Conservation (phyloP, 2,329 filamentous ascomycete species). For the Ophiosphaerella korrae region DNA sequence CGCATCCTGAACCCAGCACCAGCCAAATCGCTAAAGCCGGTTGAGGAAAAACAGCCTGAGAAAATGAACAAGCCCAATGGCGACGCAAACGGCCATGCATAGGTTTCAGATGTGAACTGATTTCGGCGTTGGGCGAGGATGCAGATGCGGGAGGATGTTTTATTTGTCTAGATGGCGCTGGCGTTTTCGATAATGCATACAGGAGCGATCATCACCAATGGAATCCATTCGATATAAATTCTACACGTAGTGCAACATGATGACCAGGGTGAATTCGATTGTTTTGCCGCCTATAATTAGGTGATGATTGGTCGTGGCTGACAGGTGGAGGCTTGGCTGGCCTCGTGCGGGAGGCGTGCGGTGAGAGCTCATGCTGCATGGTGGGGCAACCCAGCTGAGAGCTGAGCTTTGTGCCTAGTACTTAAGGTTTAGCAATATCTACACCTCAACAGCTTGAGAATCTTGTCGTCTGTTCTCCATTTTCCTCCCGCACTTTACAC, state of each 20-base stretch:
- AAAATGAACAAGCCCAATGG: slow-evolving; percentile 9
- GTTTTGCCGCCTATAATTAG: slow-evolving; percentile 29
- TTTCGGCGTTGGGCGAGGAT: slow-evolving; percentile 9
- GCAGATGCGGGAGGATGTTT: slow-evolving; percentile 4
- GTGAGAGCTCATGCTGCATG: slow-evolving; percentile 21
- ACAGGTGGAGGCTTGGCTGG: slow-evolving; percentile 13
- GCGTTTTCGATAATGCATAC: slow-evolving; percentile 18
- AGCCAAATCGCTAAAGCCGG: slow-evolving; percentile 46
- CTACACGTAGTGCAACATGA: slow-evolving; percentile 5
- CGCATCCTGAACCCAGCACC: slow-evolving; percentile 73
- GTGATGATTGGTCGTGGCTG: slow-evolving; percentile 31
- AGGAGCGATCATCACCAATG: slow-evolving; percentile 8
- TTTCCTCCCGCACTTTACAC: background rate
- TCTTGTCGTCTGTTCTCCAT: slow-evolving; percentile 4
- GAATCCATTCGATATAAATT: background rate
- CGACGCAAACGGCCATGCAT: slow-evolving; percentile 22
- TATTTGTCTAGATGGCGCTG: slow-evolving; percentile 18
- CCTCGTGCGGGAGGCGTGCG: slow-evolving; percentile 31
- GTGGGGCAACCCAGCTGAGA: slow-evolving; percentile 34
- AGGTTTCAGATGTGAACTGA: slow-evolving; percentile 1
- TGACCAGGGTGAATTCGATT: slow-evolving; percentile 2
- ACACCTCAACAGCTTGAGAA: slow-evolving; percentile 15
- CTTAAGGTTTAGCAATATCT: slow-evolving; percentile 19
- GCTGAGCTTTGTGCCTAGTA: slow-evolving; percentile 23
- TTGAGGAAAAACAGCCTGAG: slow-evolving; percentile 30